Evolutionary conservation across 2,329 filamentous ascomycete species (phyloP).

Genomic region (Erysiphe pulchra): DNA sequence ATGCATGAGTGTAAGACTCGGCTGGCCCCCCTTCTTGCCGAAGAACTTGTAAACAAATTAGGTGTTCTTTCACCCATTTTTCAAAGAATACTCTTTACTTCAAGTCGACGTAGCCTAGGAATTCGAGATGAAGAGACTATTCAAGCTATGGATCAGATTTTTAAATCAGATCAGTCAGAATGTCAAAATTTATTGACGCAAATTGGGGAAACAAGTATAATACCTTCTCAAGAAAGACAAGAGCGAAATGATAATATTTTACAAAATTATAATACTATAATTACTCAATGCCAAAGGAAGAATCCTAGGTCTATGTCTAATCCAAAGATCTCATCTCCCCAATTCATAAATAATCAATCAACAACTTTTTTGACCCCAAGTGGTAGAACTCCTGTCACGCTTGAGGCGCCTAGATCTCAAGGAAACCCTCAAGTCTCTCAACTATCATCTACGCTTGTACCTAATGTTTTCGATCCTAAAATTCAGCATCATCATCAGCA

Average conservation of each 20-base stretch:
- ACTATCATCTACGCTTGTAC: slow-evolving; percentile 2
- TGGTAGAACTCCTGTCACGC: neutral
- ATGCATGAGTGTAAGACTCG: slow-evolving; percentile 15
- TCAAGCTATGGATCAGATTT: slow-evolving; percentile 14
- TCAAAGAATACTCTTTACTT: slow-evolving; percentile 26
- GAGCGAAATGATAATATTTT: slow-evolving; percentile 7
- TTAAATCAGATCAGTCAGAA: slow-evolving; percentile 14
- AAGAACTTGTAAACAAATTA: slow-evolving; percentile 25
- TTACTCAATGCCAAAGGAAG: slow-evolving; percentile 2
- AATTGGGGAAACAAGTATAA: slow-evolving; percentile 8
- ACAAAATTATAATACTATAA: slow-evolving; percentile 6
- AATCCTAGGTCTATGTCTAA: slow-evolving; percentile 1
- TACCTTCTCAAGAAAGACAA: slow-evolving; percentile 7
- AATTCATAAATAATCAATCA: neutral
- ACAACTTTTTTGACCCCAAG: neutral
- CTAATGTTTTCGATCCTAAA: neutral
- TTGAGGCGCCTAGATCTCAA: neutral
- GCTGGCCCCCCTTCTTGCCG: slow-evolving; percentile 27
- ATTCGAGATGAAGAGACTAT: slow-evolving; percentile 15
- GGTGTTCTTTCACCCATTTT: slow-evolving; percentile 23
- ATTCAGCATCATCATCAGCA: neutral
- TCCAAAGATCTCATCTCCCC: neutral
- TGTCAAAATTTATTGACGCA: slow-evolving; percentile 11
- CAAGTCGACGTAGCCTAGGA: slow-evolving; percentile 22
- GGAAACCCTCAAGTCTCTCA: neutral